These are phyloP conservation scores for Raphidocelis subcapitata DNA, from an alignment of 139 green algal species.

Conservation along the genomic window DNA sequence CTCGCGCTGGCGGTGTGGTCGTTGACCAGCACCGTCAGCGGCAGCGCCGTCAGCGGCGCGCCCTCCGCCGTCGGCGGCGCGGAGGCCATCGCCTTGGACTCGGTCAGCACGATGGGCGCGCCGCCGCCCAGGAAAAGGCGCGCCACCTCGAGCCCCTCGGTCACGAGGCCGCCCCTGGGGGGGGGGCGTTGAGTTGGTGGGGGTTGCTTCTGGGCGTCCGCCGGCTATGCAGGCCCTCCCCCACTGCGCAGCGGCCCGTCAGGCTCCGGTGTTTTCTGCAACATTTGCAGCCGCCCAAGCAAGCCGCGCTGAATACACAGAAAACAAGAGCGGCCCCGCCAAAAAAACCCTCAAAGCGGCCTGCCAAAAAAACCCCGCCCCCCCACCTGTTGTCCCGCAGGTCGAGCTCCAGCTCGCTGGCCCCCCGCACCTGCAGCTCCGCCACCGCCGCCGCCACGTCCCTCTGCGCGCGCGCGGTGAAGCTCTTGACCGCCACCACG, in stretches of 20 bases:
- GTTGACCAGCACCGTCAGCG: conserved; percentile 71
- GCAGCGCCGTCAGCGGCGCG: conserved; percentile 31
- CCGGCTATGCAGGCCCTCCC: too few species aligned
- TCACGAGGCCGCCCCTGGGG: conserved; percentile 62
- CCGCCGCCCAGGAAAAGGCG: conserved; percentile 78
- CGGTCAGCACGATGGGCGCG: conserved; percentile 72
- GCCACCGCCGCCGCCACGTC: conserved; percentile 68
- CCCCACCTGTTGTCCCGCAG: conserved; percentile 87
- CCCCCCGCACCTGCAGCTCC: conserved; percentile 45
- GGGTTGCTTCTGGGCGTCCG: too few species aligned
- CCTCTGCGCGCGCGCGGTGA: conserved; percentile 77
- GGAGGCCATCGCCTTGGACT: conserved; percentile 32
- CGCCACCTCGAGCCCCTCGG: conserved; percentile 87
- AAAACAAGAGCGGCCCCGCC: too few species aligned
- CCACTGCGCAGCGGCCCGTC: too few species aligned
- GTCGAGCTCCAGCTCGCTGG: conserved; percentile 81
- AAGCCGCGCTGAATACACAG: too few species aligned
- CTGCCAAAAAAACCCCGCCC: too few species aligned
- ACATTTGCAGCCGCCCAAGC: too few species aligned
- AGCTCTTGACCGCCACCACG: conserved; percentile 27
- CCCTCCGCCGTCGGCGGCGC: conserved; percentile 23
- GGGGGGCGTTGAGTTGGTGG: too few species aligned
- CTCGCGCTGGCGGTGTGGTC: conserved; percentile 80
- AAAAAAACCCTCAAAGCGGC: too few species aligned
- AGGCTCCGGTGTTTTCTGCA: too few species aligned